These are phyloP conservation scores for Hirschioporus abietinus DNA, from an alignment of 768 basidiomycete genomes.

Conservation along the genomic window DNA sequence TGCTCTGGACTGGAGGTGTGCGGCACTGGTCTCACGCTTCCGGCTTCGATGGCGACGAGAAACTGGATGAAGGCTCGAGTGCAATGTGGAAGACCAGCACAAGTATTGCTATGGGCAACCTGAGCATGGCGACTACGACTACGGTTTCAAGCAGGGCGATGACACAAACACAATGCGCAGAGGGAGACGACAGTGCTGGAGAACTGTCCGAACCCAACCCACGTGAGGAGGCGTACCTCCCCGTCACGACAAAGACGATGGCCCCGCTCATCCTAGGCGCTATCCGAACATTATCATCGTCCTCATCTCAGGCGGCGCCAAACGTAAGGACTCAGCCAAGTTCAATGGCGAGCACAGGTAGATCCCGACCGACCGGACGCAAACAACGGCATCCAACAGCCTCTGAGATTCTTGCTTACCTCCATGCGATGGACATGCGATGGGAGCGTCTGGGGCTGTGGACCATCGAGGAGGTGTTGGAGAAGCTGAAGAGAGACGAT, in stretches of 20 bases:
- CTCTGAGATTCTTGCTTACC: constrained; percentile 39
- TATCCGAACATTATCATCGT: constrained; percentile 31
- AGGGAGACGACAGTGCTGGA: constrained; percentile 35
- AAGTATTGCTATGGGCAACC: constrained; percentile 23
- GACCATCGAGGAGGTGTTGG: constrained; percentile 57
- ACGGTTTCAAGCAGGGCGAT: constrained; percentile 24
- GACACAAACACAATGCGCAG: constrained; percentile 13
- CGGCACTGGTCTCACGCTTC: constrained; percentile 22
- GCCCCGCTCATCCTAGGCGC: constrained; percentile 41
- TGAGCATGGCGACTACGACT: constrained; percentile 21
- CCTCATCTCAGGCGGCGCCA: constrained; percentile 13
- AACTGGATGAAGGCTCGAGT: constrained; percentile 19
- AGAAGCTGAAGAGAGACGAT: constrained; percentile 33
- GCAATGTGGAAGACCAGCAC: constrained; percentile 45
- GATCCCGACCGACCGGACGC: constrained; percentile 3
- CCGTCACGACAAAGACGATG: constrained; percentile 50
- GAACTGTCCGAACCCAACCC: constrained; percentile 56
- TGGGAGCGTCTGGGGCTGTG: constrained; percentile 65
- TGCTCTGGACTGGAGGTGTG: constrained; percentile 65
- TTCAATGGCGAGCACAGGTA: constrained; percentile 7
- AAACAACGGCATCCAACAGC: constrained; percentile 29
- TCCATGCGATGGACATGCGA: constrained; percentile 50
- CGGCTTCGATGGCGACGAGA: constrained; percentile 10
- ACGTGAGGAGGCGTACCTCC: constrained; percentile 63
- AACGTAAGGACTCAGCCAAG: constrained; percentile 4